A percentile compares a stretch with the other conserved stretches of the same genome.
These are phyloP conservation scores for Stagonosporopsis vannaccii DNA, from an alignment of 2,329 filamentous ascomycete genomes.

Conservation along the genomic window DNA sequence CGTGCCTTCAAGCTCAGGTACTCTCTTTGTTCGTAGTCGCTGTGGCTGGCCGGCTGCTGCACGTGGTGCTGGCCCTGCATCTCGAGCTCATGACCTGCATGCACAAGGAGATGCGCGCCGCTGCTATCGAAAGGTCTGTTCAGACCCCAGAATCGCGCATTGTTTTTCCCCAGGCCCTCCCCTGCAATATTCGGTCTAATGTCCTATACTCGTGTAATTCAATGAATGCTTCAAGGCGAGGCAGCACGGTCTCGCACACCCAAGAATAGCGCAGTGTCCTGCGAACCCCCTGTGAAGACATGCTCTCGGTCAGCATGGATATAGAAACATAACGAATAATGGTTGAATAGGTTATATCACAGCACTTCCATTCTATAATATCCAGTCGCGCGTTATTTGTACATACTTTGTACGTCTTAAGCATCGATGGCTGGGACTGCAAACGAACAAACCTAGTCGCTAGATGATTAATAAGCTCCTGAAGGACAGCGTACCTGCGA, in stretches of 20 bases:
- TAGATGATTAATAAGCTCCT: not conserved
- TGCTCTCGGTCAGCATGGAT: not conserved
- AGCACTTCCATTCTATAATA: not conserved
- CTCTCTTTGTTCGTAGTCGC: not conserved
- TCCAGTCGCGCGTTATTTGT: no score
- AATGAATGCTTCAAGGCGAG: not conserved
- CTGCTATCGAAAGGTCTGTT: conserved; percentile 7
- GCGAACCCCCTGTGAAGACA: not conserved
- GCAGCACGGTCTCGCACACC: not conserved
- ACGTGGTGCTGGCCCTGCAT: not conserved
- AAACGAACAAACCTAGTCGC: not conserved
- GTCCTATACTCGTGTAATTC: not conserved
- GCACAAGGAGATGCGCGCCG: conserved; percentile 7
- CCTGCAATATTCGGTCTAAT: not conserved
- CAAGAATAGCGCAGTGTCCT: not conserved
- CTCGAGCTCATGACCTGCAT: not conserved
- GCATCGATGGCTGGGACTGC: no score
- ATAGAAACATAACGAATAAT: not conserved
- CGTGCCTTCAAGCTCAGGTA: conserved; percentile 1
- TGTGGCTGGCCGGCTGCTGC: conserved; percentile 6
- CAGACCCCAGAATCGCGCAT: not conserved
- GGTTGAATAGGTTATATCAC: not conserved
- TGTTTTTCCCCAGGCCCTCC: not conserved
- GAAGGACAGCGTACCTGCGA: not conserved
- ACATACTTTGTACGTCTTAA: no score